A percentile compares a stretch with the other conserved stretches of the same genome.
Conservation (phyloP, 2,329 filamentous ascomycete species). For the Fusarium camptoceras region DNA sequence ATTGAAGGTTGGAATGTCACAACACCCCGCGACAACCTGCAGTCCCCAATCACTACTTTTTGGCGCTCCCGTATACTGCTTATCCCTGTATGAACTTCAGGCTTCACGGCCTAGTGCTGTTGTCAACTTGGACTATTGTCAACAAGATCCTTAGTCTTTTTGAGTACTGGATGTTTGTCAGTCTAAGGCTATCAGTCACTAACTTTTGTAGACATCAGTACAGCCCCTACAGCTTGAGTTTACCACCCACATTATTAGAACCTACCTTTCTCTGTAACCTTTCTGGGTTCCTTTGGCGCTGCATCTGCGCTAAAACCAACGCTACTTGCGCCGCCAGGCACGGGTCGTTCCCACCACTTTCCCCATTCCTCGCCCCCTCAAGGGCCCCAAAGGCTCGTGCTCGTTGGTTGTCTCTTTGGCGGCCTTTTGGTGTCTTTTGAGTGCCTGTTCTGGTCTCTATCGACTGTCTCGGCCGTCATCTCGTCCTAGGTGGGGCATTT, state of each 20-base stretch:
- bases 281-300: constrained; percentile 42
- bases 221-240: constrained; percentile 25
- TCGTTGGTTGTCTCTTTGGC: constrained; percentile 44
- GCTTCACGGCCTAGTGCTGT: constrained; percentile 20
- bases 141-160: background rate
- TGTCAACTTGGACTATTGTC: constrained; percentile 1
- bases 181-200: background rate
- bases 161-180: background rate
- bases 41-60: constrained; percentile 43
- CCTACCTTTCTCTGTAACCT: constrained; percentile 23
- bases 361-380: constrained; percentile 41
- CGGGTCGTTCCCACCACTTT: constrained; percentile 47
- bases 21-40: constrained; percentile 44
- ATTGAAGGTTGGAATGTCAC: constrained; percentile 49
- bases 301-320: constrained; percentile 45
- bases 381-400: constrained; percentile 46
- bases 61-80: constrained; percentile 41
- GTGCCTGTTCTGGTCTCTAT: constrained; percentile 40
- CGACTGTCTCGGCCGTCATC: constrained; percentile 50
- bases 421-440: constrained; percentile 33
- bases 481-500: constrained; percentile 50
- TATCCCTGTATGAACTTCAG: constrained; percentile 35
- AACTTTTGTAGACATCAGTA: constrained; percentile 14
- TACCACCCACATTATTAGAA: constrained; percentile 18
- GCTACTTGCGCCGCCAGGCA: constrained; percentile 48